Conservation (phyloP, 2,329 filamentous ascomycete species). For the Xylaria sp. region DNA sequence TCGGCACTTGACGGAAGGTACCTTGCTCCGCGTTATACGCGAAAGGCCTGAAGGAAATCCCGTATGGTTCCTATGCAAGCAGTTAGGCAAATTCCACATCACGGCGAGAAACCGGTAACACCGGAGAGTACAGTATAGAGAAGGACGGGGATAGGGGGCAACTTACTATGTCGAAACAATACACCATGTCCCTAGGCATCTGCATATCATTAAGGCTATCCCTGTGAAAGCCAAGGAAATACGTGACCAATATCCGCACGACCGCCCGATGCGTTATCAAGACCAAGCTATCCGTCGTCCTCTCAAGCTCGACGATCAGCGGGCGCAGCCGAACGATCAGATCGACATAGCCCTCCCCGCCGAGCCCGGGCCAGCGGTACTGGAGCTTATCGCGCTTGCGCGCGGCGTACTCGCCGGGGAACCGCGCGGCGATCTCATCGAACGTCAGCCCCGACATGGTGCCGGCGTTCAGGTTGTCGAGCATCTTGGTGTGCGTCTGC, state of each 20-base stretch:
- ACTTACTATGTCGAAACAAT: constrained; percentile 25
- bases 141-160: background rate
- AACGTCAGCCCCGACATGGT: constrained; percentile 20
- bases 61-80: constrained; percentile 19
- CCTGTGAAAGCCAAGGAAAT: constrained; percentile 24
- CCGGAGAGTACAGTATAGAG: background rate
- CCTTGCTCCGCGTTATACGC: constrained; percentile 7
- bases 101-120: background rate
- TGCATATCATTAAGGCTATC: constrained; percentile 12
- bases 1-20: constrained; percentile 16
- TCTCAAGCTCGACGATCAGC: constrained; percentile 25
- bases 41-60: constrained; percentile 15
- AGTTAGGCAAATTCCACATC: too few species aligned
- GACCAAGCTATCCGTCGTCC: constrained; percentile 16
- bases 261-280: constrained; percentile 25
- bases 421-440: constrained; percentile 11
- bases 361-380: constrained; percentile 23
- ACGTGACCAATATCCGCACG: constrained; percentile 15
- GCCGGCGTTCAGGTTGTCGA: constrained; percentile 22
- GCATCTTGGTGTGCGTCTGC: constrained; percentile 23
- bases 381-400: constrained; percentile 21
- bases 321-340: constrained; percentile 22
- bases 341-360: constrained; percentile 24
- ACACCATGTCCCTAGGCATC: constrained; percentile 20
- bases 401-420: constrained; percentile 18